Evolutionary conservation across 306 rosid genomes (phyloP).

Genomic region (Abrus precatorius): DNA sequence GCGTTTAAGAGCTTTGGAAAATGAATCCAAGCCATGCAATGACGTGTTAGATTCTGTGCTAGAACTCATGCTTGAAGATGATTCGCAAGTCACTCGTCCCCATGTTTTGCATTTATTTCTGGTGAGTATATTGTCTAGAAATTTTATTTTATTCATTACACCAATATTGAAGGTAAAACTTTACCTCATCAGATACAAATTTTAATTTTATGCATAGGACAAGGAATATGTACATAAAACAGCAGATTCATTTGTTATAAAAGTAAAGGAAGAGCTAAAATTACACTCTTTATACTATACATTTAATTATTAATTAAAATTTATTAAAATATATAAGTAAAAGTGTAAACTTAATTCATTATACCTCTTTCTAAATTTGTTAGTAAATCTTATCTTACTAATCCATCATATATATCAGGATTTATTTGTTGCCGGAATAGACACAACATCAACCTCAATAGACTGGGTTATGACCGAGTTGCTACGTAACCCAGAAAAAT

Average conservation of each 20-base stretch:
- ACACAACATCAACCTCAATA: constrained; percentile 41
- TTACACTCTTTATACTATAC: no score
- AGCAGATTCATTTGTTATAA: no score
- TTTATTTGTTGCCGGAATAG: constrained; percentile 49
- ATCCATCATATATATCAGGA: constrained; percentile 19
- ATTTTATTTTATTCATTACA: no score
- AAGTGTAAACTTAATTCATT: no score
- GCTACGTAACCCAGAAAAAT: constrained; percentile 28
- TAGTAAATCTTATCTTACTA: background rate
- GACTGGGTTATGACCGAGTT: constrained; percentile 51
- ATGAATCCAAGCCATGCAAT: background rate
- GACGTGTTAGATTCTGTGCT: constrained; percentile 39
- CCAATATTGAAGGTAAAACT: no score
- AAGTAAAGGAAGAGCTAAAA: no score
- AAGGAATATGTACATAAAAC: no score
- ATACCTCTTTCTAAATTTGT: background rate
- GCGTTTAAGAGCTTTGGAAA: background rate
- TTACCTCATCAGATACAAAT: no score
- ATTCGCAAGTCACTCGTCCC: constrained; percentile 12
- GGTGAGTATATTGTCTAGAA: constrained; percentile 2
- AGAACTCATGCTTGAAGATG: constrained; percentile 15
- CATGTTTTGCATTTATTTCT: constrained; percentile 11
- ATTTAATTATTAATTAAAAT: no score
- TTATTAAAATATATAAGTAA: no score
- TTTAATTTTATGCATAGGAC: no score